Conservation (phyloP, 192 early-diverging fungal genomes). For the Thamnidium elegans region DNA sequence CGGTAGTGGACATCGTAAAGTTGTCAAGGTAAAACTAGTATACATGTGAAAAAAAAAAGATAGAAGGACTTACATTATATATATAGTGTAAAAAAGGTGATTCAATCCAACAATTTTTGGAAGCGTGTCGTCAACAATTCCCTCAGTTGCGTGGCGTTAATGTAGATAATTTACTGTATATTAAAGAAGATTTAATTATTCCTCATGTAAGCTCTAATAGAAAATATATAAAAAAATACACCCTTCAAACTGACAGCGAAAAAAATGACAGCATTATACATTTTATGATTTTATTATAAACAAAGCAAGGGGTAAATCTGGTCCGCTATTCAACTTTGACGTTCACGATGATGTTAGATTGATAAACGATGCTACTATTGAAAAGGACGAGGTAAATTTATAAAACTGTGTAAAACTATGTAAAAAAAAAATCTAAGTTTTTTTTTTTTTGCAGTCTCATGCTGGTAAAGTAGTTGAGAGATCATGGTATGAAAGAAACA, state of each 20-base stretch:
- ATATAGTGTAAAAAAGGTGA: slow-evolving; percentile 76
- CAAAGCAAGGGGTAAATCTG: slow-evolving; percentile 93
- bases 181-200: slow-evolving; percentile 96
- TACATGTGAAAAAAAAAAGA: not conserved
- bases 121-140: slow-evolving; percentile 77
- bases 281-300: slow-evolving; percentile 97
- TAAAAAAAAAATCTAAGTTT: not conserved
- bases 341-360: slow-evolving; percentile 92
- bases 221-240: not conserved
- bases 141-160: slow-evolving; percentile 76
- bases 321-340: slow-evolving; percentile 91
- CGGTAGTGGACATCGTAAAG: slow-evolving; percentile 87
- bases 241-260: not conserved
- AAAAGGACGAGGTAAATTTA: slow-evolving; percentile 76
- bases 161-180: slow-evolving; percentile 85
- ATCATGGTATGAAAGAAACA: slow-evolving; percentile 88
- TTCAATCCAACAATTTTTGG: slow-evolving; percentile 84
- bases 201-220: slow-evolving; percentile 68
- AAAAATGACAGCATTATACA: slow-evolving; percentile 55
- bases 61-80: not conserved
- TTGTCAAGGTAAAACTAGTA: slow-evolving; percentile 54
- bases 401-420: not conserved
- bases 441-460: slow-evolving; percentile 59
- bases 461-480: slow-evolving; percentile 93
- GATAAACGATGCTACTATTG: slow-evolving; percentile 73